A percentile compares a stretch with the other conserved stretches of the same genome.
These are phyloP conservation scores for Simmondsia chinensis DNA, from an alignment of 148 eudicot genomes.

Conservation along the genomic window DNA sequence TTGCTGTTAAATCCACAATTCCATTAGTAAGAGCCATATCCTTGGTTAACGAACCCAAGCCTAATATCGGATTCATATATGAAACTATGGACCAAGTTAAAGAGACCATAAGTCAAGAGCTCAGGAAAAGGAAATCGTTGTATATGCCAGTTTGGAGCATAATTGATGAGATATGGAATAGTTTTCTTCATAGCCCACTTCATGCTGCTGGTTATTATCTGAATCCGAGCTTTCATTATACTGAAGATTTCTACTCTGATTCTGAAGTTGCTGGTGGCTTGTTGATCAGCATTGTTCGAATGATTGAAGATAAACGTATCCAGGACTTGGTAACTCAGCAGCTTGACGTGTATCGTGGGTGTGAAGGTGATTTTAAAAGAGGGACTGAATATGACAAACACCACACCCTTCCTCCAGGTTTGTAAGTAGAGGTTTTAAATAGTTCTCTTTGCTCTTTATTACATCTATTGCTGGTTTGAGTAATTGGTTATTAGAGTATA, in stretches of 20 bases:
- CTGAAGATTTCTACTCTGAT: conserved; percentile 22
- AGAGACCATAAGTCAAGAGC: conserved; percentile 30
- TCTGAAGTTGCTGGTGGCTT: conserved; percentile 30
- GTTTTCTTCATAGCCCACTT: conserved; percentile 34
- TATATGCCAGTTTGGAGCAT: conserved; percentile 26
- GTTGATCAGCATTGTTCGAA: conserved; percentile 14
- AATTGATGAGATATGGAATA: conserved; percentile 40
- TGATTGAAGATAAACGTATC: conserved; percentile 8
- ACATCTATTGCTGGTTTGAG: no score
- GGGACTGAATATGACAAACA: conserved; percentile 11
- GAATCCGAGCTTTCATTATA: conserved; percentile 22
- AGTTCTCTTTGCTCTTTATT: no score
- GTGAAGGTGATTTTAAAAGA: conserved; percentile 15
- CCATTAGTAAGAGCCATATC: conserved; percentile 26
- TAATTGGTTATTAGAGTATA: no score
- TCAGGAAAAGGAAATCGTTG: conserved; percentile 15
- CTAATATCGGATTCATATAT: conserved; percentile 30
- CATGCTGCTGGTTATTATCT: conserved; percentile 41
- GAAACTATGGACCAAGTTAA: conserved; percentile 45
- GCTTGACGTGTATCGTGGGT: conserved; percentile 19
- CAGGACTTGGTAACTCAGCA: conserved; percentile 20
- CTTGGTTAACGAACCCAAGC: conserved; percentile 14
- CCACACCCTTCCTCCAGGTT: conserved; percentile 36
- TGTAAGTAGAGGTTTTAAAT: no score
- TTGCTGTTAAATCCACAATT: conserved; percentile 27